A percentile compares a stretch with the other conserved stretches of the same genome.
These are phyloP conservation scores for Penicillium nucicola DNA, from an alignment of 495 filamentous ascomycete species.

Conservation along the genomic window DNA sequence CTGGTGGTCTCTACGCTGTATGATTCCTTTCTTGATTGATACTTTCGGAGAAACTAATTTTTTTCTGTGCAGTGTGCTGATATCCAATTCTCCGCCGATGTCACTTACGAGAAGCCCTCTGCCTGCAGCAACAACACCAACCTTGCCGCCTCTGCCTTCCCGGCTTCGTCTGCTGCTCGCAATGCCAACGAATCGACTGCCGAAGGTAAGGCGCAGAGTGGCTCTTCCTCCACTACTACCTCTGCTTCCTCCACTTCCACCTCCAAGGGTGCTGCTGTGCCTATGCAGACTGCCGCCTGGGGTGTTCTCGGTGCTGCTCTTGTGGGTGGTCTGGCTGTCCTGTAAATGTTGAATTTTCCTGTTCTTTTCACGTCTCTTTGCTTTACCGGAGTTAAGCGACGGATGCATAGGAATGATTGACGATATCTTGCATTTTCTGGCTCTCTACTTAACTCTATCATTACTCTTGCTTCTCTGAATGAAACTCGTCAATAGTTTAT, in stretches of 20 bases:
- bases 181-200: constrained; percentile 38
- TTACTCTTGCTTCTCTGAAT: not conserved
- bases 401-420: not conserved
- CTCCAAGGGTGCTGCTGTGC: constrained; percentile 21
- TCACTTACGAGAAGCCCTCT: constrained; percentile 26
- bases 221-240: constrained; percentile 11
- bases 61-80: constrained; percentile 52
- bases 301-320: constrained; percentile 30
- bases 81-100: constrained; percentile 49
- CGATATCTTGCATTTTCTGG: not conserved
- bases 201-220: constrained; percentile 24
- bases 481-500: not conserved
- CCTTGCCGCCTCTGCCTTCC: constrained; percentile 31
- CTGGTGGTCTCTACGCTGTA: constrained; percentile 55
- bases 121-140: constrained; percentile 53
- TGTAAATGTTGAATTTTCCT: constrained; percentile 12
- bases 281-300: constrained; percentile 34
- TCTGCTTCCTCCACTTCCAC: constrained; percentile 21
- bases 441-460: no score
- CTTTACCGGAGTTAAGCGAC: not conserved
- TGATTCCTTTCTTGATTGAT: constrained; percentile 6
- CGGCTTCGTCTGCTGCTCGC: constrained; percentile 28
- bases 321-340: constrained; percentile 26
- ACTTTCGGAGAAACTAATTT: not conserved
- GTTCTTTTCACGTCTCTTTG: not conserved